Evolutionary conservation across 495 filamentous ascomycete genomes (phyloP).

Genomic region (Daldinia concentrica): DNA sequence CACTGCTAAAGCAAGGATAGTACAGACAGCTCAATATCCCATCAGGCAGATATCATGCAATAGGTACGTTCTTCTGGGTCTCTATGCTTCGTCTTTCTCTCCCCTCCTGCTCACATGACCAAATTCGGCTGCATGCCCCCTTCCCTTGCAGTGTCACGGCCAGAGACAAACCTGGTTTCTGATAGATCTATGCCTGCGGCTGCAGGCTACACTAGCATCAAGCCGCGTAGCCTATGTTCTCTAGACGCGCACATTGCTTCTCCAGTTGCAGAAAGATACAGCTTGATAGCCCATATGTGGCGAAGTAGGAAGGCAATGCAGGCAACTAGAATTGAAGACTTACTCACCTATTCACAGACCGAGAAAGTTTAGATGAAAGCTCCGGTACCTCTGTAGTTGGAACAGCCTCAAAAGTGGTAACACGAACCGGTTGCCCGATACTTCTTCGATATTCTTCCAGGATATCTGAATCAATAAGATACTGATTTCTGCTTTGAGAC

Average conservation of each 20-base stretch:
- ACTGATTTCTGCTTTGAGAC: conserved; percentile 19
- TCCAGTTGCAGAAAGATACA: conserved; percentile 26
- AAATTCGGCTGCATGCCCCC: conserved; percentile 45
- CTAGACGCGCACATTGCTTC: conserved; percentile 20
- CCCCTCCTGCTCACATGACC: conserved; percentile 48
- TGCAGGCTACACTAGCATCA: conserved; percentile 25
- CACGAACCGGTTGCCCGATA: conserved; percentile 13
- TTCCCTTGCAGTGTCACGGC: conserved; percentile 36
- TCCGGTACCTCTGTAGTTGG: conserved; percentile 10
- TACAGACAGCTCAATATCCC: conserved; percentile 17
- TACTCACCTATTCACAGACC: conserved; percentile 33
- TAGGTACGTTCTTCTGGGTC: conserved; percentile 54
- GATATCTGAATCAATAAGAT: conserved; percentile 23
- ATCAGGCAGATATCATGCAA: conserved; percentile 42
- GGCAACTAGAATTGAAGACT: conserved; percentile 31
- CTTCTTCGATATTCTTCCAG: conserved; percentile 33
- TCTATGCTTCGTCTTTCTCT: conserved; percentile 34
- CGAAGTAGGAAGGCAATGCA: conserved; percentile 7
- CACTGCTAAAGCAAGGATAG: conserved; percentile 15
- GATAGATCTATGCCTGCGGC: conserved; percentile 42
- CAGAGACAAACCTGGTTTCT: conserved; percentile 48
- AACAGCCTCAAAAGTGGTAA: conserved; percentile 26
- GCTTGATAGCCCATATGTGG: conserved; percentile 11
- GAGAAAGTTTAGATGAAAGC: conserved; percentile 30
- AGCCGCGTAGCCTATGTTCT: conserved; percentile 14